Base-by-base conservation (phyloP, 148 eudicot genomes). In the Chenopodium album region DNA sequence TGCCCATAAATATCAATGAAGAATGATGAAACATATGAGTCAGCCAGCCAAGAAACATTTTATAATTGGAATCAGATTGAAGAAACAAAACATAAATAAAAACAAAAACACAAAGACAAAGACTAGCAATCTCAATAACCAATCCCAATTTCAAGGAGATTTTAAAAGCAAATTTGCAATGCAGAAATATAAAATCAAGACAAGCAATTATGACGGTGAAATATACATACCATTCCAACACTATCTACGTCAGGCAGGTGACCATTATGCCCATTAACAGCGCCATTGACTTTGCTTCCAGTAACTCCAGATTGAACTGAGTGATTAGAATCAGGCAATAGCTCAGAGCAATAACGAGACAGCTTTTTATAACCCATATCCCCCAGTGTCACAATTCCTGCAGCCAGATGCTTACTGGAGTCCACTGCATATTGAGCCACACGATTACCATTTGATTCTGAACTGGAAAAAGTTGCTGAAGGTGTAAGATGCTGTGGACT, bases 321-420 rank as follows among this genome's bases (percentile, higher is more conserved):
- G 82, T 76, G 84, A 79, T 83, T 83, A 76, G 88, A 80, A 79
- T 92, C 97, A 73, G 93, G 97, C 63, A 82, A 80, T 66, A 92
- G 81, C 79, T 94, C 98, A 71, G 92, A 90, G 87, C 88, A 94
- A 82, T 93, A 93, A 76, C 88, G 85, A 34, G 98, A 90, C 41
- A 95, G 86, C 83, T 86, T 93, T 78, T 92, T 93, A 79, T 92
- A 93, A 73, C 97, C 93, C 81, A 81, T 89, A 77, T 93, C 95
- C 34, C 98, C 94, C 52, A 95, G 89, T 69, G 89, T 89, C 46
- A 87, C 93, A 79, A 95, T 89, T 79, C 98, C 98, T 19, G 93
- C 87, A 84, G 98, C 97, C 59, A 95, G 87, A 83, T 95, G 95
- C 88, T 91, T 95, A 88, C 97, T 90, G 14, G 98, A 95, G 77